Percentiles rank a stretch among this genome's conserved stretches.
Evolutionary conservation across 192 early-diverging fungal species (phyloP).

Genomic region (Phycomyces blakesleeanus): DNA sequence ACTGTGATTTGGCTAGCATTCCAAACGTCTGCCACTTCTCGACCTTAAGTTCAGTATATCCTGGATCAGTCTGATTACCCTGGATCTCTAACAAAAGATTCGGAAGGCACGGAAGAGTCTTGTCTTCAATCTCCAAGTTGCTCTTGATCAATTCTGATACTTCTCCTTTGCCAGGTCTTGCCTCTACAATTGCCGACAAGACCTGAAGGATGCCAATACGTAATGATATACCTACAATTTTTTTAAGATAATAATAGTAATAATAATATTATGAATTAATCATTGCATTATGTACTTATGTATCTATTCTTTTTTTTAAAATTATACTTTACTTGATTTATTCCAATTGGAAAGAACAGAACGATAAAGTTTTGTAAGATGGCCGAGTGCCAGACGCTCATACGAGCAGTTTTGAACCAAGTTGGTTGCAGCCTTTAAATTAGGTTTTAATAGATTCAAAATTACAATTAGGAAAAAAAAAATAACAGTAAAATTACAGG

Average conservation of each 20-base stretch:
- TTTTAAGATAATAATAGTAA: no score
- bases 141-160: conserved; percentile 1
- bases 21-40: conserved; percentile 43
- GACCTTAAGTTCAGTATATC: conserved; percentile 15
- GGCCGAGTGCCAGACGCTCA: conserved; percentile 33
- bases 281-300: neutral
- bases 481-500: neutral
- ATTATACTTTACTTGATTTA: neutral
- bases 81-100: no score
- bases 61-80: neutral
- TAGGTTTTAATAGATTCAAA: neutral
- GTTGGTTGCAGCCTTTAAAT: conserved; percentile 12
- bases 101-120: neutral
- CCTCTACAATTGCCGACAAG: conserved; percentile 6
- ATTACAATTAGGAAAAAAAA: neutral
- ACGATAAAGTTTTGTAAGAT: conserved; percentile 31
- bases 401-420: conserved; percentile 37
- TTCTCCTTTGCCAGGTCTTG: neutral
- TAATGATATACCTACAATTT: neutral
- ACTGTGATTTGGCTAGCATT: conserved; percentile 34
- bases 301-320: neutral
- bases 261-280: neutral
- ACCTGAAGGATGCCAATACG: conserved; percentile 7
- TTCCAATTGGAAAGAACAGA: conserved; percentile 7
- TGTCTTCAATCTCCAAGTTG: neutral